A percentile compares a stretch with the other conserved stretches of the same genome.
These are phyloP conservation scores for Melampsora larici-populina DNA, from an alignment of 1,284 basidiomycete genomes.

Conservation along the genomic window DNA sequence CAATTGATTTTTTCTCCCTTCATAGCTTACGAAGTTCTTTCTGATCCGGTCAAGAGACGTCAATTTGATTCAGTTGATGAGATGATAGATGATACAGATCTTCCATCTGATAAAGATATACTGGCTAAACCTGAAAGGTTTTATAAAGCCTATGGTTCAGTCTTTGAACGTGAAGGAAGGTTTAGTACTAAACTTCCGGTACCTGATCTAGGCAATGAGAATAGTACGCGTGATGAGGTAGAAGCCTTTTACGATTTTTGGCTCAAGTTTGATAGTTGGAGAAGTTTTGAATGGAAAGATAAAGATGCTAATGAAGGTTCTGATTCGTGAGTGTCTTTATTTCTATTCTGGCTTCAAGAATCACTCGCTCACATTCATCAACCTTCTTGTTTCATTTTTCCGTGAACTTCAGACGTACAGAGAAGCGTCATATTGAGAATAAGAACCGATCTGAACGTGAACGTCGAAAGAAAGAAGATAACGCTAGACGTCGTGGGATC, in stretches of 20 bases:
- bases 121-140: slow-evolving; percentile 68
- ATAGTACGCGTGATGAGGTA: slow-evolving; percentile 75
- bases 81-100: slow-evolving; percentile 68
- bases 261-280: slow-evolving; percentile 99
- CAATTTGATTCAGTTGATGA: slow-evolving; percentile 98
- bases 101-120: slow-evolving; percentile 63
- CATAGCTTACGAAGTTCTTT: slow-evolving; percentile 78
- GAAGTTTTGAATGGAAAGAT: slow-evolving; percentile 95
- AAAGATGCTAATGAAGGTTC: slow-evolving; percentile 98
- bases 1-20: background rate
- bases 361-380: too few relatives aligned
- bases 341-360: background rate
- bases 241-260: slow-evolving; percentile 97
- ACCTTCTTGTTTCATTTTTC: slow-evolving; percentile 44
- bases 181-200: slow-evolving; percentile 83
- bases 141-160: slow-evolving; percentile 65
- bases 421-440: slow-evolving; percentile 98
- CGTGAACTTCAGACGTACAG: slow-evolving; percentile 70
- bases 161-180: slow-evolving; percentile 84
- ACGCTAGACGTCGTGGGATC: slow-evolving; percentile 76
- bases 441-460: slow-evolving; percentile 98
- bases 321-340: slow-evolving; percentile 66
- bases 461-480: slow-evolving; percentile 96
- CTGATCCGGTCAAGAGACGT: slow-evolving; percentile 77
- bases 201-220: slow-evolving; percentile 69